phyloP scores from a whole-genome alignment of 1,284 basidiomycete genomes.

The Trichosporon sp. region DNA sequence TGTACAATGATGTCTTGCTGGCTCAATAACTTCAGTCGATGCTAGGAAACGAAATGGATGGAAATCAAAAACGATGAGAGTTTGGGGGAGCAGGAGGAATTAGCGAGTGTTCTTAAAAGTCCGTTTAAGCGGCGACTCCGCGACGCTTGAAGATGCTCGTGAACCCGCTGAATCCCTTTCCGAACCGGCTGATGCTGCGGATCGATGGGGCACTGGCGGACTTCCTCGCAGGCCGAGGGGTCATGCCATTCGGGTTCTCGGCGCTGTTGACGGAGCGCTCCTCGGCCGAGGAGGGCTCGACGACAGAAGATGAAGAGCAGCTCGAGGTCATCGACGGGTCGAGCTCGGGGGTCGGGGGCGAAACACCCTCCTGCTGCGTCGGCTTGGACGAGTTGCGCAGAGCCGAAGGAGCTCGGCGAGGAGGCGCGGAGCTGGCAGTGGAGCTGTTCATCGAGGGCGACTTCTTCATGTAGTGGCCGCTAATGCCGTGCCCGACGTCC shows the following conservation, averaged over 20 bases:
- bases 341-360: conserved; percentile 43
- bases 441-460: background rate
- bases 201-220: conserved; percentile 13
- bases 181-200: background rate
- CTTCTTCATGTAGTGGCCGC: background rate
- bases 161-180: conserved; percentile 19
- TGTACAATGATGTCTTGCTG: background rate
- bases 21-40: background rate
- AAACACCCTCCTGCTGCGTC: background rate
- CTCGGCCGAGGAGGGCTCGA: conserved; percentile 27
- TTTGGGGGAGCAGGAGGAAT: background rate
- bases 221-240: background rate
- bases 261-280: conserved; percentile 22
- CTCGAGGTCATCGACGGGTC: conserved; percentile 34
- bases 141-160: conserved; percentile 31
- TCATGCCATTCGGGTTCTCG: conserved; percentile 12
- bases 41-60: background rate
- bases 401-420: conserved; percentile 22
- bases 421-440: background rate
- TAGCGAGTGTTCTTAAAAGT: background rate
- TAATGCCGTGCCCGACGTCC: background rate
- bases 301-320: conserved; percentile 33
- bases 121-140: conserved; percentile 23
- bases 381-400: conserved; percentile 24
- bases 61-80: background rate